Conservation (phyloP, 768 basidiomycete genomes). For the Brasilioporus rufonigricans region DNA sequence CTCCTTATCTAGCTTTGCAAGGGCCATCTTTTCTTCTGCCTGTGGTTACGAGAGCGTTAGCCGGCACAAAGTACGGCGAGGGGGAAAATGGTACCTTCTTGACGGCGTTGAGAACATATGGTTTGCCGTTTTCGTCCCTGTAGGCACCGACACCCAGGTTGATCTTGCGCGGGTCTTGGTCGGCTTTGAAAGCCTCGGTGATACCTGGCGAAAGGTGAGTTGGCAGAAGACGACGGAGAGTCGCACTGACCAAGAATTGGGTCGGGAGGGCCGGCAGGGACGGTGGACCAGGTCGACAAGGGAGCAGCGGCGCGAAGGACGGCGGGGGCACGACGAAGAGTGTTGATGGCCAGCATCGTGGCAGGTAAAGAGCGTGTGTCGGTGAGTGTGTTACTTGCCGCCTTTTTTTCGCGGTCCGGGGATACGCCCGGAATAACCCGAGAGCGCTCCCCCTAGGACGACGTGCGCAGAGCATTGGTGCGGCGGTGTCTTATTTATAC, state of each 20-base stretch:
- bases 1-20: slow-evolving; percentile 82
- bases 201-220: slow-evolving; percentile 53
- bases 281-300: slow-evolving; percentile 76
- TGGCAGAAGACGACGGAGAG: neutral
- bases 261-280: slow-evolving; percentile 88
- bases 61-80: neutral
- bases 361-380: neutral
- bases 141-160: slow-evolving; percentile 98
- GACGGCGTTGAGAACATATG: slow-evolving; percentile 87
- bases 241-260: slow-evolving; percentile 75
- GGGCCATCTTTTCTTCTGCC: slow-evolving; percentile 74
- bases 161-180: slow-evolving; percentile 89
- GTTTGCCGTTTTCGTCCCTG: slow-evolving; percentile 92
- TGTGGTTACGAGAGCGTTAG: slow-evolving; percentile 26
- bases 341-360: slow-evolving; percentile 39
- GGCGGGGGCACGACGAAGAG: slow-evolving; percentile 45
- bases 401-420: neutral
- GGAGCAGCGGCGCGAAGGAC: slow-evolving; percentile 38
- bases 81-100: slow-evolving; percentile 57
- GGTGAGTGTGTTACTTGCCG: too few species aligned
- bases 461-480: neutral
- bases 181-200: slow-evolving; percentile 95
- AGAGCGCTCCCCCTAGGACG: neutral
- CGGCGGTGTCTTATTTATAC: too few species aligned
- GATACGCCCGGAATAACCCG: slow-evolving; percentile 18